These are phyloP conservation scores for Hypoxylon sp. DNA, from an alignment of 2,329 filamentous ascomycete species.

Conservation along the genomic window DNA sequence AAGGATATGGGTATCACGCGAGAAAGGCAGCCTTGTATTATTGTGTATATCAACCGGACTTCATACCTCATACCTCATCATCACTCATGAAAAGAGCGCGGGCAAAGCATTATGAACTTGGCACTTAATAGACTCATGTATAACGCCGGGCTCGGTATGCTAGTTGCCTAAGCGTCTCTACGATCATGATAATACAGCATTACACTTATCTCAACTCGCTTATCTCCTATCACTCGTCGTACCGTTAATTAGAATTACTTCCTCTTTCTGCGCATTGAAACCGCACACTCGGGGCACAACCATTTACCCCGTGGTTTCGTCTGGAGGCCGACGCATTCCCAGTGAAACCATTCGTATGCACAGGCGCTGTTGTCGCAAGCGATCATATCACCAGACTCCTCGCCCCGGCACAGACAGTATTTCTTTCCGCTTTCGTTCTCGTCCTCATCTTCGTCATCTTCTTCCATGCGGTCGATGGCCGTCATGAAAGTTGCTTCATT, in stretches of 20 bases:
- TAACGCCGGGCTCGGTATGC: not conserved
- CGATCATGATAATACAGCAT: not conserved
- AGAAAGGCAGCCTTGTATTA: conserved; percentile 25
- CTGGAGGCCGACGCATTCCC: conserved; percentile 38
- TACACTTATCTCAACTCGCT: not conserved
- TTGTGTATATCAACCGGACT: conserved; percentile 33
- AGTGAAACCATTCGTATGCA: conserved; percentile 38
- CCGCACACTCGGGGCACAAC: conserved; percentile 36
- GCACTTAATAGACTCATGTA: conserved; percentile 17
- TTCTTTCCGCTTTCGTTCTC: conserved; percentile 12
- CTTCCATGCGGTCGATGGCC: conserved; percentile 22
- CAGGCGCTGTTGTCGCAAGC: conserved; percentile 33
- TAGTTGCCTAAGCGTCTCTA: not conserved
- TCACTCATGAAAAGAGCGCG: conserved; percentile 17
- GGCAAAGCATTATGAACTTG: conserved; percentile 5
- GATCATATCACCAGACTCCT: conserved; percentile 34
- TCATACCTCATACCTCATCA: conserved; percentile 32
- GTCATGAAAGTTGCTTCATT: conserved; percentile 36
- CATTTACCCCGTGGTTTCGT: conserved; percentile 33
- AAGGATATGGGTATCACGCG: conserved; percentile 25
- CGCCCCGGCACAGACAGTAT: conserved; percentile 29
- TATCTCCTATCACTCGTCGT: conserved; percentile 3
- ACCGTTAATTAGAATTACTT: conserved; percentile 9
- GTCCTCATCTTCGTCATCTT: conserved; percentile 11
- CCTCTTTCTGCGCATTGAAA: conserved; percentile 13